Base-by-base conservation (phyloP, 2,329 filamentous ascomycete genomes). In the Cadophora sp. region DNA sequence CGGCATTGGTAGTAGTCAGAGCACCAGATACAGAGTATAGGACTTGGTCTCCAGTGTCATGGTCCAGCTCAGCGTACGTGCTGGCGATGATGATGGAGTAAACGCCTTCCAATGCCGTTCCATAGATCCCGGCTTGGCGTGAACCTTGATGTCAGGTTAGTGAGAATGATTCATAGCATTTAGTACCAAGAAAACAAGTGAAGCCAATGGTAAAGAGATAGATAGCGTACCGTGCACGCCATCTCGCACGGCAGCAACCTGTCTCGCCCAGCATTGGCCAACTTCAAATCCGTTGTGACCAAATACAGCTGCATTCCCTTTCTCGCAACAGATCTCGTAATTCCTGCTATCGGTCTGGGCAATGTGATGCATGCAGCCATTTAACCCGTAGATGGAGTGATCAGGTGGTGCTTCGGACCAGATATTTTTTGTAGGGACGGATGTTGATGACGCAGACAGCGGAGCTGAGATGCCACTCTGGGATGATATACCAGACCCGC, bases 181-280 rank as follows among this genome's bases (percentile, higher is more conserved):
- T n/a, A n/a, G n/a, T n/a, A n/a, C n/a, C n/a, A n/a, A n/a, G n/a
- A n/a, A n/a, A n/a, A n/a, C n/a, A n/a, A n/a, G n/a, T n/a, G n/a
- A n/a, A n/a, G n/a, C n/a, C n/a, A n/a, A n/a, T n/a, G n/a, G n/a
- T n/a, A 14, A 48, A 48, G 19, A n/a, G 19, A n/a, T 1, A 6
- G 2, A 48, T 2, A 19, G 46, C 53, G 26, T 65, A 65, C 63
- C 53, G 51, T 65, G 53, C 4, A 48, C 63, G 37, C 63, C 63
- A 26, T 65, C 53, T 59, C 53, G 22, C 3, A 65, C 22, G 4
- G 63, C 63, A 7, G 51, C 63, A 48, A 65, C 48, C 12, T 59
- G 63, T 16, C 40, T n/a, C 8, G 63, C 14, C 63, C 53, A 65
- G 6, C 29, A 43, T 3, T 59, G 14, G 1, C 53, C 53, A 9